Evolutionary conservation across 2,329 filamentous ascomycete genomes (phyloP).

Genomic region (Sarocladium strictum): DNA sequence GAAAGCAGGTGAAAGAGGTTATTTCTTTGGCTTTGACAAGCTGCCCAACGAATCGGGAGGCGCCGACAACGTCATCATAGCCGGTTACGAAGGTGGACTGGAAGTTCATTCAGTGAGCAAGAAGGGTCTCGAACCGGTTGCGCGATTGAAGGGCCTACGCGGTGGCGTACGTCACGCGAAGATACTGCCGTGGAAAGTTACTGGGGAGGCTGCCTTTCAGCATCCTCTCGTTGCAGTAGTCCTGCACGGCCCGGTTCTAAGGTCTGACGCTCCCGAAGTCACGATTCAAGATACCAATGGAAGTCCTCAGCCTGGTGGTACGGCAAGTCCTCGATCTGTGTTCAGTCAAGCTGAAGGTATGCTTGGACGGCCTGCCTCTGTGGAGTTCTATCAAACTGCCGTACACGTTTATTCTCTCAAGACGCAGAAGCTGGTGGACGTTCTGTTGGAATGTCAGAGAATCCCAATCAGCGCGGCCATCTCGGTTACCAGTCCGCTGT

Average conservation of each 20-base stretch:
- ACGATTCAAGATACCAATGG: constrained; percentile 31
- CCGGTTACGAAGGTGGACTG: constrained; percentile 75
- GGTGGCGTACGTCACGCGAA: constrained; percentile 80
- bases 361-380: constrained; percentile 22
- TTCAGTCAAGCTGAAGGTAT: constrained; percentile 30
- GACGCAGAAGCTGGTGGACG: constrained; percentile 64
- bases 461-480: constrained; percentile 48
- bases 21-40: constrained; percentile 76
- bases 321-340: constrained; percentile 35
- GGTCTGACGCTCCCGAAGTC: constrained; percentile 29
- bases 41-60: constrained; percentile 37
- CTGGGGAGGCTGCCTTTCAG: constrained; percentile 45
- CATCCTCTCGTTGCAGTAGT: constrained; percentile 75
- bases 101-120: constrained; percentile 70
- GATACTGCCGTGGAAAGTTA: constrained; percentile 64
- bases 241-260: constrained; percentile 68
- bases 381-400: constrained; percentile 71
- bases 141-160: constrained; percentile 67
- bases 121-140: constrained; percentile 63
- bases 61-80: constrained; percentile 61
- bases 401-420: constrained; percentile 85
- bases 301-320: constrained; percentile 29
- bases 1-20: constrained; percentile 62
- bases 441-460: constrained; percentile 66
- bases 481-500: constrained; percentile 56